Percentiles rank a stretch among this genome's conserved stretches.
These are phyloP conservation scores for Pyrus pyrifolia DNA, from an alignment of 306 rosid genomes.

Conservation along the genomic window DNA sequence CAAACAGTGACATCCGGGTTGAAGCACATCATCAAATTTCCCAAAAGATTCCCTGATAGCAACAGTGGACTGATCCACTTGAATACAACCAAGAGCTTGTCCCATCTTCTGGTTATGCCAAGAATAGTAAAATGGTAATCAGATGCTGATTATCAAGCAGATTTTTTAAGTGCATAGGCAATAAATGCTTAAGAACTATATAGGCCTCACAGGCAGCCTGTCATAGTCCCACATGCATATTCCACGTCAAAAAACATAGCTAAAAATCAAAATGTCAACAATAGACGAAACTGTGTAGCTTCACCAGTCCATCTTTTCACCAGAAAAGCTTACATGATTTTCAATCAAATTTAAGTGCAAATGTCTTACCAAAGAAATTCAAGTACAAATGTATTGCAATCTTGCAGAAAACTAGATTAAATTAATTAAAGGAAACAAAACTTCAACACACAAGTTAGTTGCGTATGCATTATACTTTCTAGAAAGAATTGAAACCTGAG, in stretches of 20 bases:
- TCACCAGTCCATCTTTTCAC: not conserved
- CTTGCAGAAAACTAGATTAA: not conserved
- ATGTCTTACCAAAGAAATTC: not conserved
- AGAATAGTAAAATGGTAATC: not conserved
- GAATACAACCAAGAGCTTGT: conserved; percentile 40
- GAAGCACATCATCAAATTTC: conserved; percentile 45
- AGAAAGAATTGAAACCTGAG: too few relatives aligned
- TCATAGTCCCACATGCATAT: not conserved
- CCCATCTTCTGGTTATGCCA: conserved; percentile 35
- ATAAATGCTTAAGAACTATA: not conserved
- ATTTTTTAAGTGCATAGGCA: not conserved
- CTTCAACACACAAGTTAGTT: not conserved
- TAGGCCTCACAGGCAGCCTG: not conserved
- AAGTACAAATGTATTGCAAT: too few relatives aligned
- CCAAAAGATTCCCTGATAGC: conserved; percentile 52
- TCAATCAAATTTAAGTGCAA: not conserved
- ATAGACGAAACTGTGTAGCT: not conserved
- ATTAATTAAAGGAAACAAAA: not conserved
- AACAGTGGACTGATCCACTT: conserved; percentile 51
- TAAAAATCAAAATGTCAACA: not conserved
- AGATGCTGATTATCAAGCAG: not conserved
- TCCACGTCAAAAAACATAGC: not conserved
- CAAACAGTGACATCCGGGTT: conserved; percentile 51
- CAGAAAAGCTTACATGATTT: not conserved
- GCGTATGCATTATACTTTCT: too few relatives aligned